Conservation (phyloP, 2,329 filamentous ascomycete species). For the Macrophomina pseudophaseolina region DNA sequence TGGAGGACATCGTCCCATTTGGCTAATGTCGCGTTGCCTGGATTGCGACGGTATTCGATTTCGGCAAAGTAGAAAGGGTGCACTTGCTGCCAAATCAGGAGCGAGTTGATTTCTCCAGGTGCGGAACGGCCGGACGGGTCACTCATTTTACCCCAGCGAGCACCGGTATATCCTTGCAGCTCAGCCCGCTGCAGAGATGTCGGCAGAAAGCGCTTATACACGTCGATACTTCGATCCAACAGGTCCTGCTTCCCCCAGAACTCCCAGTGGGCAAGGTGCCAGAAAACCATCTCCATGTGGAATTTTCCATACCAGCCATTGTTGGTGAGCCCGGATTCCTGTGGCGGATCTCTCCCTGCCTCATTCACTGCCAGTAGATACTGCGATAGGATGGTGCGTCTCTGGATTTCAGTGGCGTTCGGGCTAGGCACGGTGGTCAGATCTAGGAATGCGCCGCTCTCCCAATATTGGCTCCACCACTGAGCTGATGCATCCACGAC, state of each 20-base stretch:
- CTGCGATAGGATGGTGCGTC: constrained; percentile 59
- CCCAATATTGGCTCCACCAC: constrained; percentile 60
- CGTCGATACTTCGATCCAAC: constrained; percentile 53
- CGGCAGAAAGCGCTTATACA: constrained; percentile 55
- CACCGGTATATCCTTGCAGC: constrained; percentile 48
- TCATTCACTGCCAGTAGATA: constrained; percentile 60
- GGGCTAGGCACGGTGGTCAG: constrained; percentile 47
- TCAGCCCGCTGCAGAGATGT: constrained; percentile 43
- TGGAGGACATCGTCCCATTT: constrained; percentile 61
- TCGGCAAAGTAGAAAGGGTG: constrained; percentile 67
- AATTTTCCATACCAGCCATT: constrained; percentile 64
- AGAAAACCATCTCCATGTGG: constrained; percentile 61
- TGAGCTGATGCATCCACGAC: constrained; percentile 40
- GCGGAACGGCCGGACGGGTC: constrained; percentile 61
- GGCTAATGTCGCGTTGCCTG: constrained; percentile 50
- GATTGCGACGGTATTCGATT: constrained; percentile 57
- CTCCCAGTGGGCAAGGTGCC: constrained; percentile 59
- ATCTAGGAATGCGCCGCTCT: constrained; percentile 59
- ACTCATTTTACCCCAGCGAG: constrained; percentile 62
- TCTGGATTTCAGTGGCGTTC: constrained; percentile 57
- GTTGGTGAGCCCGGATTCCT: constrained; percentile 58
- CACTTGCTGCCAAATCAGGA: constrained; percentile 68
- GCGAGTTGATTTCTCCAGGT: constrained; percentile 65
- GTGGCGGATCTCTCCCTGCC: constrained; percentile 55
- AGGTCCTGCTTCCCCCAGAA: constrained; percentile 57